These are phyloP conservation scores for Blastobotrys arbuscula DNA, from an alignment of 1,139 yeast species.

Conservation along the genomic window DNA sequence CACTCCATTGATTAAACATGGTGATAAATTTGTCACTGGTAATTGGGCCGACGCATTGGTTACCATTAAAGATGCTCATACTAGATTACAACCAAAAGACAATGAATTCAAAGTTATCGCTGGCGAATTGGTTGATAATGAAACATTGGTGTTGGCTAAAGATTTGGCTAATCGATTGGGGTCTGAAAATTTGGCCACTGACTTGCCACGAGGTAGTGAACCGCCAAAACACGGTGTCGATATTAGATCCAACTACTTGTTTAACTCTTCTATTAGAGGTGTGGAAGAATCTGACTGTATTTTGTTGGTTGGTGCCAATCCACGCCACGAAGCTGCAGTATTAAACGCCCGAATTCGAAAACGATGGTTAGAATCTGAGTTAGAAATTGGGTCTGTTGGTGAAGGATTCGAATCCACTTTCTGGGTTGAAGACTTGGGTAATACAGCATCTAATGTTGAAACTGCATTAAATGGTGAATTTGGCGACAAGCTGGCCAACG, in stretches of 20 bases:
- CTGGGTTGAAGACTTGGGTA: conserved; percentile 59
- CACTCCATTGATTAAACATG: conserved; percentile 69
- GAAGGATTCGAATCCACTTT: conserved; percentile 75
- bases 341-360: conserved; percentile 81
- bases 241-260: conserved; percentile 71
- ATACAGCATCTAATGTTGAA: conserved; percentile 51
- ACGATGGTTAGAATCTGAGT: conserved; percentile 62
- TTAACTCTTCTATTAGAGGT: conserved; percentile 76
- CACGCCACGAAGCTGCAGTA: conserved; percentile 88
- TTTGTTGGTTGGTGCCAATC: conserved; percentile 76
- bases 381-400: conserved; percentile 67
- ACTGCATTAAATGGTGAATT: conserved; percentile 60
- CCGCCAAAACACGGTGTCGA: conserved; percentile 70
- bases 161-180: conserved; percentile 73
- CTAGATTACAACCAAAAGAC: conserved; percentile 53
- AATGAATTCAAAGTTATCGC: conserved; percentile 77
- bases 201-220: conserved; percentile 49
- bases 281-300: conserved; percentile 80
- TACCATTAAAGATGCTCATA: conserved; percentile 60
- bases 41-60: conserved; percentile 87
- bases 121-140: conserved; percentile 81
- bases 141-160: conserved; percentile 74
- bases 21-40: conserved; percentile 65
- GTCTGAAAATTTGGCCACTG: conserved; percentile 77
- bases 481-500: conserved; percentile 63